phyloP scores from a whole-genome alignment of 345 rosid genomes.

The Ricinus communis region DNA sequence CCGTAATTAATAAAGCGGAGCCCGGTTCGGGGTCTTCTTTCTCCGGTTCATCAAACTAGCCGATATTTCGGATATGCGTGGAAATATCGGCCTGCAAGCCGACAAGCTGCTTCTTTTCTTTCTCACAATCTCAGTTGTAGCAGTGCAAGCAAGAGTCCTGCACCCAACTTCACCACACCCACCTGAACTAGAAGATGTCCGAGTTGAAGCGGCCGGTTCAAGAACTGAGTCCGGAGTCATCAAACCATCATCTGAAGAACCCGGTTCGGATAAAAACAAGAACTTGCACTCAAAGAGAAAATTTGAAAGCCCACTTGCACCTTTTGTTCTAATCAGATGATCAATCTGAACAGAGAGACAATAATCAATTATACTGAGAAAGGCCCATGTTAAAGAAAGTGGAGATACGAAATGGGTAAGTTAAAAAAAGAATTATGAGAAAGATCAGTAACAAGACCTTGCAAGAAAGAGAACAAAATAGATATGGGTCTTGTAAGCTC shows the following conservation, averaged over 20 bases:
- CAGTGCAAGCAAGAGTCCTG: constrained; percentile 57
- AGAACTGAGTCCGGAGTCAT: constrained; percentile 63
- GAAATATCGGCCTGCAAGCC: constrained; percentile 44
- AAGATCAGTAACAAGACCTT: constrained; percentile 53
- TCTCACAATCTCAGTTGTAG: constrained; percentile 64
- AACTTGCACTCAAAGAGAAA: constrained; percentile 63
- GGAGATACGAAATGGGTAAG: constrained; percentile 17
- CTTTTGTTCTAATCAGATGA: constrained; percentile 49
- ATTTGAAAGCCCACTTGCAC: constrained; percentile 45
- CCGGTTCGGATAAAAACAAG: constrained; percentile 57
- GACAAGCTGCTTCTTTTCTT: constrained; percentile 81
- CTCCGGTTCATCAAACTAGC: constrained; percentile 57
- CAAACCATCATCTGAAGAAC: constrained; percentile 42
- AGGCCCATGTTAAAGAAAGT: constrained; percentile 11
- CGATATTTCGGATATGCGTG: constrained; percentile 46
- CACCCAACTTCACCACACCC: constrained; percentile 55
- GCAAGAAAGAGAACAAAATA: constrained; percentile 86
- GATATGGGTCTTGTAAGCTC: constrained; percentile 62
- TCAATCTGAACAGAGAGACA: constrained; percentile 43
- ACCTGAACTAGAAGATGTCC: constrained; percentile 60
- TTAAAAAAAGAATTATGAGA: constrained; percentile 28
- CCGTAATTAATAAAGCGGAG: constrained; percentile 64
- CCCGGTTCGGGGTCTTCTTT: constrained; percentile 77
- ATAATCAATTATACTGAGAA: background rate
- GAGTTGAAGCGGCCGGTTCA: constrained; percentile 52